A percentile compares a stretch with the other conserved stretches of the same genome.
These are phyloP conservation scores for Metschnikowia arizonensis DNA, from an alignment of 805 yeast species.

Conservation along the genomic window DNA sequence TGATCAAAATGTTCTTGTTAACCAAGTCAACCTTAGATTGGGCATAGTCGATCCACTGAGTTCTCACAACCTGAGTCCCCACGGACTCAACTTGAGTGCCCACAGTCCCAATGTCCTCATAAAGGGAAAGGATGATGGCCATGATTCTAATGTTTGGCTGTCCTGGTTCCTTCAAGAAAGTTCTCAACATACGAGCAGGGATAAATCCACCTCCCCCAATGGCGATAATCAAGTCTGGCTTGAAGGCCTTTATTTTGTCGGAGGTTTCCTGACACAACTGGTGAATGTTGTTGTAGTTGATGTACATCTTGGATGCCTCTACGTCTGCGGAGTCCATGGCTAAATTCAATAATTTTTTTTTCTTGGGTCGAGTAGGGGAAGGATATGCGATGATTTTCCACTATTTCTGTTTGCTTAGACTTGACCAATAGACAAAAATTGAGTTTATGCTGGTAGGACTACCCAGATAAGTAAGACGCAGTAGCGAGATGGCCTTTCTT, in stretches of 20 bases:
- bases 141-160: constrained; percentile 86
- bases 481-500: constrained; percentile 4
- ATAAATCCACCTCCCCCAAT: constrained; percentile 98
- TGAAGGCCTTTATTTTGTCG: constrained; percentile 41
- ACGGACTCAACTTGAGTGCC: constrained; percentile 30
- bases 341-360: not conserved
- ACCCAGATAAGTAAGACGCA: constrained; percentile 6
- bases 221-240: constrained; percentile 63
- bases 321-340: constrained; percentile 20
- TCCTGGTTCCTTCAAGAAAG: constrained; percentile 85
- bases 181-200: constrained; percentile 93
- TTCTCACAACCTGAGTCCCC: constrained; percentile 60
- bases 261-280: constrained; percentile 75
- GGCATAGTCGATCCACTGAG: constrained; percentile 88
- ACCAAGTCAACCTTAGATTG: constrained; percentile 53
- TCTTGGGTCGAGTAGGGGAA: not conserved
- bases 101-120: constrained; percentile 71
- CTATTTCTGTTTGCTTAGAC: not conserved
- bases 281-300: constrained; percentile 78
- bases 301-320: constrained; percentile 37
- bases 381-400: not conserved
- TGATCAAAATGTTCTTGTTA: constrained; percentile 77
- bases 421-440: not conserved
- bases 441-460: constrained; percentile 4
- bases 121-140: constrained; percentile 89